Conservation (phyloP, 345 rosid species). For the Syzygium aqueum region DNA sequence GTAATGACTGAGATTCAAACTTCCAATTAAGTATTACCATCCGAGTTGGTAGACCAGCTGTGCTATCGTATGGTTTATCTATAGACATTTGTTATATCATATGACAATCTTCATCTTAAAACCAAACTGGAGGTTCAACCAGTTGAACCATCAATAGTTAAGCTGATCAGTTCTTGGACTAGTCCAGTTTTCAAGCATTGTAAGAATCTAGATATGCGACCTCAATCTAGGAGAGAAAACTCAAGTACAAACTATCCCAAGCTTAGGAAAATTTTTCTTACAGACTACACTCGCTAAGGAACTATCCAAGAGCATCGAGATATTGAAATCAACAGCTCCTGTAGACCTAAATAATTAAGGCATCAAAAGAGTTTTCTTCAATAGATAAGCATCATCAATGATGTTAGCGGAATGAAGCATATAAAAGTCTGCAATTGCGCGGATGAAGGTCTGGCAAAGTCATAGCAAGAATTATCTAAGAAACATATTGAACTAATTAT, state of each 20-base stretch:
- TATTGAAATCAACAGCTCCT: neutral
- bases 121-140: neutral
- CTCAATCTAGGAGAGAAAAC: neutral
- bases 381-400: neutral
- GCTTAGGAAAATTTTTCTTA: neutral
- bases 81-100: neutral
- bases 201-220: neutral
- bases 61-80: neutral
- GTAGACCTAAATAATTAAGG: neutral
- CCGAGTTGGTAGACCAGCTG: neutral
- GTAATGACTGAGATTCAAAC: neutral
- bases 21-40: neutral
- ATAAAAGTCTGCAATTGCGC: neutral
- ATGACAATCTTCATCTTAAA: neutral
- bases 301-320: neutral
- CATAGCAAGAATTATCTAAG: no score
- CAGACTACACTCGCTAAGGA: neutral
- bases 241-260: neutral
- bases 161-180: neutral
- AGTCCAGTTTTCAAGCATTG: neutral
- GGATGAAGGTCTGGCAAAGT: neutral
- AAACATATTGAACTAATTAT: neutral
- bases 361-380: neutral
- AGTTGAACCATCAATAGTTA: neutral
- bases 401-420: neutral